phyloP scores from a whole-genome alignment of 2,329 filamentous ascomycete species.

The Colletotrichum sp. region DNA sequence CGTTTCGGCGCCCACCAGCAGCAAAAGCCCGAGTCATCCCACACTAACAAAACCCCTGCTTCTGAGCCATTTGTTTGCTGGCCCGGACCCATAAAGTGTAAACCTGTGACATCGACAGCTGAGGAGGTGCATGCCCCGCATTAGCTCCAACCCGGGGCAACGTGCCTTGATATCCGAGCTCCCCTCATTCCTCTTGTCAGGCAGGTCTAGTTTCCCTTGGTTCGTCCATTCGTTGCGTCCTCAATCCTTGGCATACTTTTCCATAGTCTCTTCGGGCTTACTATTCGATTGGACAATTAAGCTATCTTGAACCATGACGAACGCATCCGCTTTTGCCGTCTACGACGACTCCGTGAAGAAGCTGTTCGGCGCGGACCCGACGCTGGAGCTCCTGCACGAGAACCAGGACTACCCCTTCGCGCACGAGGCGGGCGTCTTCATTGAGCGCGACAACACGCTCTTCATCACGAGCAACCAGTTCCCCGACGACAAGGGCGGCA shows the following conservation, averaged over 20 bases:
- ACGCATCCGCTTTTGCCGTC: neutral
- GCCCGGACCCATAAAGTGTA: neutral
- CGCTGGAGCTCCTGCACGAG: conserved; percentile 41
- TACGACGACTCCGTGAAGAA: conserved; percentile 5
- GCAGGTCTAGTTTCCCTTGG: neutral
- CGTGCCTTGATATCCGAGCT: neutral
- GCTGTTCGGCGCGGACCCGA: conserved; percentile 39
- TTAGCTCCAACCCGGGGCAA: neutral
- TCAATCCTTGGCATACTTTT: neutral
- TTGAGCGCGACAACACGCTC: conserved; percentile 29
- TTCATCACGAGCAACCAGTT: conserved; percentile 41
- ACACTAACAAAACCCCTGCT: neutral
- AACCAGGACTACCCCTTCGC: conserved; percentile 49
- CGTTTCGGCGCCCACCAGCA: neutral
- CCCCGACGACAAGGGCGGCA: conserved; percentile 19
- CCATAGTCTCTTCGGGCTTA: neutral
- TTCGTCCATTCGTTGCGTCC: neutral
- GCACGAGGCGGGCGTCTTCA: conserved; percentile 50
- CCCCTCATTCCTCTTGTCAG: neutral
- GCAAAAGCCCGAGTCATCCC: neutral
- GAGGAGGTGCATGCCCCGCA: neutral
- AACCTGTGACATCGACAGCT: neutral
- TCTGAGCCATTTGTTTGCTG: neutral
- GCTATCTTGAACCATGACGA: neutral
- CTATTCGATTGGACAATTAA: neutral